Conservation (phyloP, 2,329 filamentous ascomycete genomes). For the Plenodomus tracheiphilus region DNA sequence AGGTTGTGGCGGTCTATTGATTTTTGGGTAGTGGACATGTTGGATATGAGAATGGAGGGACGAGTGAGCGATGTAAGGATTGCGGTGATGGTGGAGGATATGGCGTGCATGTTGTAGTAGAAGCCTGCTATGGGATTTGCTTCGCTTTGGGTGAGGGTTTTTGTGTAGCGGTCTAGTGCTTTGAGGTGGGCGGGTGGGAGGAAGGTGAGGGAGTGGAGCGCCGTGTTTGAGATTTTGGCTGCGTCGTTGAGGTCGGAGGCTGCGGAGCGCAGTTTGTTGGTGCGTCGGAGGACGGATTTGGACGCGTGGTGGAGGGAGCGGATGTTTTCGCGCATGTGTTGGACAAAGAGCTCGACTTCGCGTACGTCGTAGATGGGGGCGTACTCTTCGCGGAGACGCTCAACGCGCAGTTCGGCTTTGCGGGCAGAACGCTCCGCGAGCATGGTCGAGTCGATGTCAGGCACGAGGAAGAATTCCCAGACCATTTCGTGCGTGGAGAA, state of each 20-base stretch:
- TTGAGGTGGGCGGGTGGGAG: slow-evolving; percentile 69
- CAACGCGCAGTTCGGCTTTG: slow-evolving; percentile 80
- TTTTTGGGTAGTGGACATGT: slow-evolving; percentile 74
- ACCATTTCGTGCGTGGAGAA: slow-evolving; percentile 96
- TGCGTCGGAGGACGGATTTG: slow-evolving; percentile 77
- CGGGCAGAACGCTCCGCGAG: slow-evolving; percentile 85
- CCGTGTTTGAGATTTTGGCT: slow-evolving; percentile 56
- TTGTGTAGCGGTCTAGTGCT: slow-evolving; percentile 74
- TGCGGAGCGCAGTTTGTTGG: slow-evolving; percentile 71
- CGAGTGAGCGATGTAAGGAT: slow-evolving; percentile 78
- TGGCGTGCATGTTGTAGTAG: slow-evolving; percentile 74
- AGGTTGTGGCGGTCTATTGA: slow-evolving; percentile 77
- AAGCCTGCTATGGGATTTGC: slow-evolving; percentile 74
- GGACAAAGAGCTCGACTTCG: slow-evolving; percentile 91
- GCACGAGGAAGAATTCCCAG: slow-evolving; percentile 98
- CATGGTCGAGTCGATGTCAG: slow-evolving; percentile 86
- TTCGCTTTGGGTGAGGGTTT: slow-evolving; percentile 66
- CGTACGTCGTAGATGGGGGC: slow-evolving; percentile 77
- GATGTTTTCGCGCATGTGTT: slow-evolving; percentile 87
- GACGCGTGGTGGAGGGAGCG: slow-evolving; percentile 82
- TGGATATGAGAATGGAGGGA: slow-evolving; percentile 75
- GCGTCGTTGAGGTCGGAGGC: slow-evolving; percentile 70
- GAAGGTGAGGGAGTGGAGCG: slow-evolving; percentile 62
- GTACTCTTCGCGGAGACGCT: slow-evolving; percentile 87
- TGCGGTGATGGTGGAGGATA: slow-evolving; percentile 82